phyloP scores from a whole-genome alignment of 2,329 filamentous ascomycete genomes.

The Cadophora gregata region DNA sequence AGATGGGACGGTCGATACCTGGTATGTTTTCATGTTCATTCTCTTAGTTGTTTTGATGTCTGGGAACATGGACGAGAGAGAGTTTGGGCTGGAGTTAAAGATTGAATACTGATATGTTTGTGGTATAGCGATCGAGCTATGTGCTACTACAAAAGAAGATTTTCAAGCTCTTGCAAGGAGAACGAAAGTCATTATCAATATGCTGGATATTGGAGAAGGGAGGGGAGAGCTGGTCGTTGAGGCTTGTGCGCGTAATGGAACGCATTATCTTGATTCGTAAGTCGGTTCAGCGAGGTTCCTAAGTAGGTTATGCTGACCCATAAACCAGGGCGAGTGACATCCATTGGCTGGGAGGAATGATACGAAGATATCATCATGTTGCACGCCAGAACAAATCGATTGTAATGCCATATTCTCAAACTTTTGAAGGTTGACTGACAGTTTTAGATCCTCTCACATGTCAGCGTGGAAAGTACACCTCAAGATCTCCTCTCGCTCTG shows the following conservation, averaged over 20 bases:
- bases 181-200: slow-evolving; percentile 20
- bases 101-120: not conserved
- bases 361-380: slow-evolving; percentile 23
- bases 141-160: slow-evolving; percentile 2
- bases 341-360: slow-evolving; percentile 20
- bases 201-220: slow-evolving; percentile 6
- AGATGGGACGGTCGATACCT: not conserved
- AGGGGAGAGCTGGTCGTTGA: slow-evolving; percentile 18
- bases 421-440: not conserved
- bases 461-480: slow-evolving; percentile 14
- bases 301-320: not conserved
- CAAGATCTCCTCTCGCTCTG: slow-evolving; percentile 24
- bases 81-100: not conserved
- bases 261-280: slow-evolving; percentile 21
- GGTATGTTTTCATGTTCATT: slow-evolving; percentile 2
- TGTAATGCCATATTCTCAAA: not conserved
- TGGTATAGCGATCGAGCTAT: slow-evolving; percentile 13
- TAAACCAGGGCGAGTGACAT: slow-evolving; percentile 12
- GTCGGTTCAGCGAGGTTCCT: not conserved
- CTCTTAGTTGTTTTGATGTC: not conserved
- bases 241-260: slow-evolving; percentile 21
- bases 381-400: slow-evolving; percentile 17
- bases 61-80: not conserved
- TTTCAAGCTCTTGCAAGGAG: slow-evolving; percentile 10
- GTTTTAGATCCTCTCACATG: slow-evolving; percentile 16